Conservation (phyloP, 352 stramenopile species). For the Phytopythium aichiense region DNA sequence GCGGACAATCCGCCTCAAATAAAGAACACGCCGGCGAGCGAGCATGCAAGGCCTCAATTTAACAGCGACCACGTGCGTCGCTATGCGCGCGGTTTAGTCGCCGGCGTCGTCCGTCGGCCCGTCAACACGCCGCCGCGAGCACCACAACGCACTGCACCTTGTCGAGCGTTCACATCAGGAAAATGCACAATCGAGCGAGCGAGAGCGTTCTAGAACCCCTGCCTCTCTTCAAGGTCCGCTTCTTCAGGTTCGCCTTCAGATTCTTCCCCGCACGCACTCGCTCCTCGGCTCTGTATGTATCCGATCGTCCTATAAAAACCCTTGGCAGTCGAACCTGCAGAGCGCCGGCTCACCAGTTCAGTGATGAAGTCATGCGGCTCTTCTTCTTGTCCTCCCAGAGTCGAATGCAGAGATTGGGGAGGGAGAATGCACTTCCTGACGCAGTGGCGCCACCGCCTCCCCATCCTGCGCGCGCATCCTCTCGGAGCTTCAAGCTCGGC, state of each 20-base stretch:
- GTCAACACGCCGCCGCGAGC: neutral
- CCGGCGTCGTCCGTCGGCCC: neutral
- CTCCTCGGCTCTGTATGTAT: too few species aligned
- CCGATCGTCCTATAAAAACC: too few species aligned
- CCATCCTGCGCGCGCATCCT: neutral
- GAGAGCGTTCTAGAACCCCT: neutral
- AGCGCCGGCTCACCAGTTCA: too few species aligned
- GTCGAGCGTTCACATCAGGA: neutral
- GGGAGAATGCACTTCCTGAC: neutral
- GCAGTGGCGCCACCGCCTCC: neutral
- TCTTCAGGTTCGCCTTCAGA: neutral
- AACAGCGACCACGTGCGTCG: neutral
- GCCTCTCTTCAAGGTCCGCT: neutral
- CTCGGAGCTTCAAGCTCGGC: neutral
- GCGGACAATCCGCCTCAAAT: neutral
- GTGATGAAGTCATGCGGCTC: neutral
- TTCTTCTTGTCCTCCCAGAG: neutral
- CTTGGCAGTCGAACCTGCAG: too few species aligned
- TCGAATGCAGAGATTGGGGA: too few species aligned
- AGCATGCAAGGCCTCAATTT: neutral
- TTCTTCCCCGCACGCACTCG: too few species aligned
- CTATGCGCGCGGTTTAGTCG: constrained; percentile 1
- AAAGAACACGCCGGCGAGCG: neutral
- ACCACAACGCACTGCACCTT: neutral
- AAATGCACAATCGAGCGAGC: neutral